Evolutionary conservation across 306 rosid genomes (phyloP).

Genomic region (Ormosia emarginata): DNA sequence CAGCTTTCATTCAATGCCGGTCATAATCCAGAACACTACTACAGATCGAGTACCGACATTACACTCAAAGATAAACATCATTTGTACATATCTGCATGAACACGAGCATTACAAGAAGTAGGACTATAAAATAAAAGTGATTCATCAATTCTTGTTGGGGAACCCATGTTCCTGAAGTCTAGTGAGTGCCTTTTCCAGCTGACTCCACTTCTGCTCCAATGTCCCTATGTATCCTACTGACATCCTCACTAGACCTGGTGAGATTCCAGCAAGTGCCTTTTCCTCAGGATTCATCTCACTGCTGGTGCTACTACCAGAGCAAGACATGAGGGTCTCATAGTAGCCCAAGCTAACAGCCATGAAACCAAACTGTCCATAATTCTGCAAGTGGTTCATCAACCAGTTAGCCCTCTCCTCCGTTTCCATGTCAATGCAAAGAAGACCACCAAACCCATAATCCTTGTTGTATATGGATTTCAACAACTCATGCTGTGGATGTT

Average conservation of each 20-base stretch:
- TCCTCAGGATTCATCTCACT: conserved; percentile 72
- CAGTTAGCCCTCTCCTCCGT: conserved; percentile 81
- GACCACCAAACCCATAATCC: conserved; percentile 80
- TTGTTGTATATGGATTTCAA: conserved; percentile 56
- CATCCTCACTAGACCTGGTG: conserved; percentile 81
- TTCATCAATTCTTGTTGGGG: conserved; percentile 23
- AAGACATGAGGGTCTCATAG: conserved; percentile 90
- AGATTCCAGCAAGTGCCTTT: conserved; percentile 66
- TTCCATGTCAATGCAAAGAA: conserved; percentile 82
- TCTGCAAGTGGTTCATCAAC: conserved; percentile 67
- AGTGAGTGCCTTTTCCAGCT: conserved; percentile 60
- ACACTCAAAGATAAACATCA: not conserved
- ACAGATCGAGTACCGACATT: not conserved
- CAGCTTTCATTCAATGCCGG: not conserved
- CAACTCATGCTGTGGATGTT: conserved; percentile 64
- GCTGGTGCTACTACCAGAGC: conserved; percentile 91
- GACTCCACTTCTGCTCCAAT: conserved; percentile 83
- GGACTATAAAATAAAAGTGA: not conserved
- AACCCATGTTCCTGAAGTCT: conserved; percentile 37
- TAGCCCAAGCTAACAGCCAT: conserved; percentile 93
- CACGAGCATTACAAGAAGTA: not conserved
- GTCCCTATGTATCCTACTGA: conserved; percentile 81
- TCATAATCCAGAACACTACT: not conserved
- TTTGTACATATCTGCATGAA: not conserved
- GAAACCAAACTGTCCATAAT: conserved; percentile 70